These are phyloP conservation scores for Mucor indicus DNA, from an alignment of 371 early-diverging fungal species.

Conservation along the genomic window DNA sequence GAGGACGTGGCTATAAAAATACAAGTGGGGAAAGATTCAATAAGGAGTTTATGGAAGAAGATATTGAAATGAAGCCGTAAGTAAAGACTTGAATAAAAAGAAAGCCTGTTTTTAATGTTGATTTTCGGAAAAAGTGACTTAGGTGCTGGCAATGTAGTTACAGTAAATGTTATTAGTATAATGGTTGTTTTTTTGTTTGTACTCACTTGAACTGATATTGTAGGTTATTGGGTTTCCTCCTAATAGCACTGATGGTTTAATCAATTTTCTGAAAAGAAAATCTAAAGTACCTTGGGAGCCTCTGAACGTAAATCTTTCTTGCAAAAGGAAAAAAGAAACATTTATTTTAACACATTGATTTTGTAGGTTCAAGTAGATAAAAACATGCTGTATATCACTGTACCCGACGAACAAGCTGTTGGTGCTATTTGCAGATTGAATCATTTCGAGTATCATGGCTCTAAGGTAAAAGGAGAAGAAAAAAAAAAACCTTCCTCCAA, in stretches of 20 bases:
- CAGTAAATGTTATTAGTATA: conserved; percentile 6
- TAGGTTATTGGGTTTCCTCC: conserved; percentile 37
- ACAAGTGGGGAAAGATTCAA: conserved; percentile 19
- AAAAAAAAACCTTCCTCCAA: too few species aligned
- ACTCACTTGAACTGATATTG: too few species aligned
- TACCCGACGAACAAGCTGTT: conserved; percentile 17
- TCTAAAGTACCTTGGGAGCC: conserved; percentile 35
- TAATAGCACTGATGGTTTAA: conserved; percentile 29
- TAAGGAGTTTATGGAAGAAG: conserved; percentile 35
- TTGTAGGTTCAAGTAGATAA: conserved; percentile 14
- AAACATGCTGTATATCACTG: conserved; percentile 22
- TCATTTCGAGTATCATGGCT: too few species aligned
- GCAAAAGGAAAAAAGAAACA: not conserved
- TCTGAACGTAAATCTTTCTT: conserved; percentile 20
- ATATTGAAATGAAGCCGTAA: conserved; percentile 35
- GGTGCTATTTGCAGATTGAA: conserved; percentile 24
- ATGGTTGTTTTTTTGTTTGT: not conserved
- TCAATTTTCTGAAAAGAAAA: conserved; percentile 37
- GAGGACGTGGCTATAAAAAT: not conserved
- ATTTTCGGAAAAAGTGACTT: conserved; percentile 2
- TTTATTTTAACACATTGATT: not conserved
- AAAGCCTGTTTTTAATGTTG: not conserved
- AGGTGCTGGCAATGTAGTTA: conserved; percentile 8
- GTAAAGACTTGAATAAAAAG: not conserved
- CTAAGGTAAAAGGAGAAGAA: not conserved